Percentiles rank a stretch among this genome's conserved stretches.
These are phyloP conservation scores for Cladosporium halotolerans DNA, from an alignment of 2,329 filamentous ascomycete genomes.

Conservation along the genomic window DNA sequence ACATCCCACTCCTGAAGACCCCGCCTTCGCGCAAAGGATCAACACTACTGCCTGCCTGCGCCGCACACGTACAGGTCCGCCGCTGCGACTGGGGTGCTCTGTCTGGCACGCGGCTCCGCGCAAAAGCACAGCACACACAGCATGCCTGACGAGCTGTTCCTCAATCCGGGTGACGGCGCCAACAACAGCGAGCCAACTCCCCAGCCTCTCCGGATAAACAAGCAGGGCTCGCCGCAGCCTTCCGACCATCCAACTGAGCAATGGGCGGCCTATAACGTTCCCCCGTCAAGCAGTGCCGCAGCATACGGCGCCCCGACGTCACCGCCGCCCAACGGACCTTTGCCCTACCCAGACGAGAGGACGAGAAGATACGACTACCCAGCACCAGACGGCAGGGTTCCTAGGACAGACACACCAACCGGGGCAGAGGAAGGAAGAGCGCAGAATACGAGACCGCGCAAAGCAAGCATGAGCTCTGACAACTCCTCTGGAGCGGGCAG, in stretches of 20 bases:
- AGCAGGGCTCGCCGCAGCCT: conserved; percentile 16
- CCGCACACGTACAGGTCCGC: conserved; percentile 5
- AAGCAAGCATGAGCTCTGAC: conserved; percentile 28
- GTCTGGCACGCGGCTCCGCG: not conserved
- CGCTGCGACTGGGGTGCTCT: not conserved
- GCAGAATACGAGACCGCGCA: conserved; percentile 14
- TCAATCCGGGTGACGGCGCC: conserved; percentile 12
- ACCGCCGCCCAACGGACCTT: conserved; percentile 26
- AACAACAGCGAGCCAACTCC: conserved; percentile 18
- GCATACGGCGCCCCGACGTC: conserved; percentile 27
- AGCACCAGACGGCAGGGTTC: conserved; percentile 11
- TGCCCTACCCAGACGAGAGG: conserved; percentile 28
- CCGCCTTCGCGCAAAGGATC: not conserved
- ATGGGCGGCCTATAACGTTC: conserved; percentile 30
- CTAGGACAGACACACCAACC: conserved; percentile 24
- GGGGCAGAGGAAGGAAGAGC: conserved; percentile 22
- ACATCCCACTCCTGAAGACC: too few relatives aligned
- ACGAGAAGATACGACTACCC: conserved; percentile 16
- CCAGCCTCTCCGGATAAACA: conserved; percentile 27
- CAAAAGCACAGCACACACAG: not conserved
- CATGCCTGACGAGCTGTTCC: conserved; percentile 17
- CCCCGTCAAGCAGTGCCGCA: conserved; percentile 21
- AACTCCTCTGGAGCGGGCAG: conserved; percentile 21
- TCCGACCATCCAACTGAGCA: conserved; percentile 24
- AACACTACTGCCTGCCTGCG: not conserved